A percentile compares a stretch with the other conserved stretches of the same genome.
These are phyloP conservation scores for Scytalidium sp. DNA, from an alignment of 2,329 filamentous ascomycete species.

Conservation along the genomic window DNA sequence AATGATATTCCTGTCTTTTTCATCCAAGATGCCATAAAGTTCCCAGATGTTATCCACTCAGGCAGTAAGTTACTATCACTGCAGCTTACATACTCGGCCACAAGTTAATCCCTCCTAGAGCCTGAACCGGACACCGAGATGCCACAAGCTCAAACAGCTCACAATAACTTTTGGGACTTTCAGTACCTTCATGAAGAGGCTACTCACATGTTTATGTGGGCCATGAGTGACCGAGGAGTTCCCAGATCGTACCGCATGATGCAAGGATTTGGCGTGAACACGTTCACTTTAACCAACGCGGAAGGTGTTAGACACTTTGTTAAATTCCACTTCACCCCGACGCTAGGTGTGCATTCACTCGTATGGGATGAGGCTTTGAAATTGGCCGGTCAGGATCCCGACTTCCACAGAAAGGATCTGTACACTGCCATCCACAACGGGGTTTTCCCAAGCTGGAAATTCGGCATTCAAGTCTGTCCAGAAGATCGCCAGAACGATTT, in stretches of 20 bases:
- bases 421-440: constrained; percentile 71
- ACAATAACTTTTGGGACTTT: constrained; percentile 80
- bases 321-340: constrained; percentile 75
- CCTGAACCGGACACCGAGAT: constrained; percentile 69
- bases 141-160: constrained; percentile 67
- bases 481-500: constrained; percentile 73
- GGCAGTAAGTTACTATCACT: constrained; percentile 20
- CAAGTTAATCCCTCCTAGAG: constrained; percentile 41
- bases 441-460: constrained; percentile 73
- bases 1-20: constrained; percentile 77
- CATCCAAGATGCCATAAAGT: constrained; percentile 73
- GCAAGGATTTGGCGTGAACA: constrained; percentile 84
- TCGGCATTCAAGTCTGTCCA: constrained; percentile 75
- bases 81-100: background rate
- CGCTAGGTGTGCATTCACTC: constrained; percentile 67
- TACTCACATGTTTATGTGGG: constrained; percentile 78
- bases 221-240: constrained; percentile 71
- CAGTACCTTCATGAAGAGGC: constrained; percentile 64
- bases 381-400: constrained; percentile 70
- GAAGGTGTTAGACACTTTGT: constrained; percentile 69
- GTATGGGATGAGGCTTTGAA: constrained; percentile 81
- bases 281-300: constrained; percentile 65
- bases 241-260: constrained; percentile 79
- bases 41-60: constrained; percentile 62
- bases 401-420: constrained; percentile 79